phyloP scores from a whole-genome alignment of 2,329 filamentous ascomycete species.

The Stachybotrys elegans region DNA sequence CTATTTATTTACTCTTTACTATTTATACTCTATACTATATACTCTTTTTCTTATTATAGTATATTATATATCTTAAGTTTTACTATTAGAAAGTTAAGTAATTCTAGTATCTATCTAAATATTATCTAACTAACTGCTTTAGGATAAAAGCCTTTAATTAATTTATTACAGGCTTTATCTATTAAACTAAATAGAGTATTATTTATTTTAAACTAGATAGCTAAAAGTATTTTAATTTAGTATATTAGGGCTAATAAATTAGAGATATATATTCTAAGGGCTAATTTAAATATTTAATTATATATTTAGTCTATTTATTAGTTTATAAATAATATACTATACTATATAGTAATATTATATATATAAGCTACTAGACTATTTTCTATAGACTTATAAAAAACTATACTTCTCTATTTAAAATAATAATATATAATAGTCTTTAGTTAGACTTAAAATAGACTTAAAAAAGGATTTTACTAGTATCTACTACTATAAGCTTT shows the following conservation, averaged over 20 bases:
- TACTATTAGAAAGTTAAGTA: too few species aligned
- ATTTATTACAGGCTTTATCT: too few species aligned
- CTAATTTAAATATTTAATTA: neutral
- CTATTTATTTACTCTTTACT: too few species aligned
- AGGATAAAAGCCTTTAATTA: too few species aligned
- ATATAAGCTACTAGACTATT: neutral
- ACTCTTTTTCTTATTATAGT: too few species aligned
- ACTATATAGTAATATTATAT: neutral
- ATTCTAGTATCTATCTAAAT: too few species aligned
- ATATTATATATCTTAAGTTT: too few species aligned
- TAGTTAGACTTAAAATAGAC: neutral
- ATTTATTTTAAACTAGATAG: neutral
- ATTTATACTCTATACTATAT: too few species aligned
- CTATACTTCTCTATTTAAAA: neutral
- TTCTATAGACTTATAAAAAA: neutral
- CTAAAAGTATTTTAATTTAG: neutral
- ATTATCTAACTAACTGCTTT: too few species aligned
- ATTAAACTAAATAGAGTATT: neutral
- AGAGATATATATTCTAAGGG: too few species aligned
- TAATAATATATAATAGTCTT: neutral
- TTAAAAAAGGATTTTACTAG: neutral
- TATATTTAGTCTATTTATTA: neutral
- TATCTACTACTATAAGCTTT: neutral
- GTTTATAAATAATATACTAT: neutral
- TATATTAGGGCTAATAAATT: neutral